These are phyloP conservation scores for Plantago ovata DNA, from an alignment of 257 asterid genomes.

Conservation along the genomic window DNA sequence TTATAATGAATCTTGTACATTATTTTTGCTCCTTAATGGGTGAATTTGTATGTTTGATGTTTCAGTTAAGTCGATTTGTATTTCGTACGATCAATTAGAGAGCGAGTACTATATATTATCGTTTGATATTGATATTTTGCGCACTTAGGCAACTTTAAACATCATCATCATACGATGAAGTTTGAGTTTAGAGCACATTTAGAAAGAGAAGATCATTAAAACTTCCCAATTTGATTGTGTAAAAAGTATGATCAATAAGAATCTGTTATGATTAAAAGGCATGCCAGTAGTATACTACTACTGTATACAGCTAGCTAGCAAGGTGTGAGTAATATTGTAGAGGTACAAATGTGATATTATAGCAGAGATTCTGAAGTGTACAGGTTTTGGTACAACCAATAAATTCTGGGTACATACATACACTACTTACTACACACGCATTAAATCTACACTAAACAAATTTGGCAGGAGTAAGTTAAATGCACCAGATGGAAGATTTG, in stretches of 20 bases:
- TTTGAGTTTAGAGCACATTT: too few relatives aligned
- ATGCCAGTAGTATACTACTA: too few relatives aligned
- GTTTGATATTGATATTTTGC: too few relatives aligned
- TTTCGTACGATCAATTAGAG: too few relatives aligned
- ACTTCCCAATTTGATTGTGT: conserved; percentile 16
- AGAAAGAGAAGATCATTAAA: conserved; percentile 22
- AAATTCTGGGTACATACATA: conserved; percentile 3
- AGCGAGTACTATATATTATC: too few relatives aligned
- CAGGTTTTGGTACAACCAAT: conserved; percentile 1
- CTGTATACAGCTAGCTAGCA: too few relatives aligned
- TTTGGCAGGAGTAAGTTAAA: conserved; percentile 11
- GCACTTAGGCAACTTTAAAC: too few relatives aligned
- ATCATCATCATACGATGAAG: too few relatives aligned
- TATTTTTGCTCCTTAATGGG: not conserved
- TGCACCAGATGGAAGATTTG: conserved; percentile 13
- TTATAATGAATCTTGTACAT: not conserved
- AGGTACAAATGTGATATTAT: conserved; percentile 18
- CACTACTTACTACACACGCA: not conserved
- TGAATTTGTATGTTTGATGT: not conserved
- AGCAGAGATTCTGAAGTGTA: conserved; percentile 33
- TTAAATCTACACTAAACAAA: conserved; percentile 17
- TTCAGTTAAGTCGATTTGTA: too few relatives aligned
- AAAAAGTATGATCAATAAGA: not conserved
- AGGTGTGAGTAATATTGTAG: too few relatives aligned
- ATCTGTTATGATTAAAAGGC: not conserved